phyloP scores from a whole-genome alignment of 2,329 filamentous ascomycete species.

The Xylaria multiplex region DNA sequence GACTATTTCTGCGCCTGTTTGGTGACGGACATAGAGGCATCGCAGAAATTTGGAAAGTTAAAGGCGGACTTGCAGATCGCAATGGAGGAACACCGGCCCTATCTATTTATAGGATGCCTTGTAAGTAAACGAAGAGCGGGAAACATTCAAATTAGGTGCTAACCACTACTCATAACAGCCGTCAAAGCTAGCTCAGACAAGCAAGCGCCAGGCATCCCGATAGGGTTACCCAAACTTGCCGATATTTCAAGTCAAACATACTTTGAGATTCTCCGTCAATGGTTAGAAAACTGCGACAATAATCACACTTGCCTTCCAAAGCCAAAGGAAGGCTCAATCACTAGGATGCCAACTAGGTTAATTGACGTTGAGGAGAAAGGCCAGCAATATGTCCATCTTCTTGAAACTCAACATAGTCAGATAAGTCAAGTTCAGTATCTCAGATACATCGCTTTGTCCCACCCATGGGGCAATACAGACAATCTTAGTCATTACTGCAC shows the following conservation, averaged over 20 bases:
- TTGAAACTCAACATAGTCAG: slow-evolving; percentile 12
- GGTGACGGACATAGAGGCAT: too few relatives aligned
- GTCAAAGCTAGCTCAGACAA: too few relatives aligned
- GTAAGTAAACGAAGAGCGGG: slow-evolving; percentile 10
- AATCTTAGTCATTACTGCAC: slow-evolving; percentile 30
- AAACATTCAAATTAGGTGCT: neutral
- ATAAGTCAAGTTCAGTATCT: neutral
- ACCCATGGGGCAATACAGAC: too few relatives aligned
- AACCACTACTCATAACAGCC: neutral
- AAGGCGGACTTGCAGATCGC: neutral
- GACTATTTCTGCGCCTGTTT: neutral
- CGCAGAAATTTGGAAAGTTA: slow-evolving; percentile 18
- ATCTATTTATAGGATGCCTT: slow-evolving; percentile 12
- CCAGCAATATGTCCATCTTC: slow-evolving; percentile 8
- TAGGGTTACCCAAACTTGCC: slow-evolving; percentile 14
- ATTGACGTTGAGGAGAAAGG: slow-evolving; percentile 25
- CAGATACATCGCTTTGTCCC: slow-evolving; percentile 39
- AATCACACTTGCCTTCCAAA: slow-evolving; percentile 24
- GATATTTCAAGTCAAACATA: slow-evolving; percentile 17
- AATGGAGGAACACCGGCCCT: neutral
- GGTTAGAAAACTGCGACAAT: slow-evolving; percentile 34
- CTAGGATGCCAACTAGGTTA: slow-evolving; percentile 31
- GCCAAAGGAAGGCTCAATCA: neutral
- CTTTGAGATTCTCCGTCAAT: slow-evolving; percentile 30
- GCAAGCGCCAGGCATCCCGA: slow-evolving; percentile 2